Conservation (phyloP, 2,329 filamentous ascomycete species). For the Colletotrichum sp. region DNA sequence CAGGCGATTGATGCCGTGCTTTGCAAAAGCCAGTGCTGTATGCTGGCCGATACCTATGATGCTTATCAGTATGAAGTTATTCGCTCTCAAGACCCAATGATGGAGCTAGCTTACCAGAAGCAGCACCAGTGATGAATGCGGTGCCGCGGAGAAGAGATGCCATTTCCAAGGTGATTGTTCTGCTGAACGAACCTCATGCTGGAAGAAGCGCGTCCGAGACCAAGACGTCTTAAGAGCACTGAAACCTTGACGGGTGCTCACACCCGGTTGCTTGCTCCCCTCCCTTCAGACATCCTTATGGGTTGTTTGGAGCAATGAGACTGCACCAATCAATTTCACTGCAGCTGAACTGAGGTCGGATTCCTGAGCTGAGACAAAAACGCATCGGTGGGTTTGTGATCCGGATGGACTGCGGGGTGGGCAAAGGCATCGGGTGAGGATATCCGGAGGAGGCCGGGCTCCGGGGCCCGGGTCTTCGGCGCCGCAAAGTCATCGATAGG, state of each 20-base stretch:
- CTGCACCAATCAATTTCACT: background rate
- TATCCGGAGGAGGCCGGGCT: background rate
- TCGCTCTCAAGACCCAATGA: background rate
- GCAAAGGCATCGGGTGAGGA: background rate
- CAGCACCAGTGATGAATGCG: slow-evolving; percentile 54
- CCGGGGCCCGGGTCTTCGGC: background rate
- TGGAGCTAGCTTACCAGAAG: slow-evolving; percentile 39
- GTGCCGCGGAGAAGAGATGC: slow-evolving; percentile 45
- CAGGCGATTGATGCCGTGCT: slow-evolving; percentile 50
- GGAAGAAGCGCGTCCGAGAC: background rate
- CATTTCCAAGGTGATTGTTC: slow-evolving; percentile 28
- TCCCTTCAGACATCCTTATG: background rate
- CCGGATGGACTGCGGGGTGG: background rate
- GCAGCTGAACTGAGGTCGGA: background rate
- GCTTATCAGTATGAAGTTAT: background rate
- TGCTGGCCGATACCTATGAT: slow-evolving; percentile 51
- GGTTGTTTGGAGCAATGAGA: background rate
- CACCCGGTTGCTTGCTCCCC: background rate
- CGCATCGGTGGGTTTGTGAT: background rate
- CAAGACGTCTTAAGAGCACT: background rate
- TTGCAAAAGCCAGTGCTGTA: slow-evolving; percentile 51
- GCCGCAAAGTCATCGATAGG: background rate
- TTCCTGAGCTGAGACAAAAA: background rate
- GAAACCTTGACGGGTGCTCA: background rate
- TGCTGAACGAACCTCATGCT: background rate